Percentiles rank a stretch among this genome's conserved stretches.
Evolutionary conservation across 2,329 filamentous ascomycete genomes (phyloP).

Genomic region (Colletotrichum musae): DNA sequence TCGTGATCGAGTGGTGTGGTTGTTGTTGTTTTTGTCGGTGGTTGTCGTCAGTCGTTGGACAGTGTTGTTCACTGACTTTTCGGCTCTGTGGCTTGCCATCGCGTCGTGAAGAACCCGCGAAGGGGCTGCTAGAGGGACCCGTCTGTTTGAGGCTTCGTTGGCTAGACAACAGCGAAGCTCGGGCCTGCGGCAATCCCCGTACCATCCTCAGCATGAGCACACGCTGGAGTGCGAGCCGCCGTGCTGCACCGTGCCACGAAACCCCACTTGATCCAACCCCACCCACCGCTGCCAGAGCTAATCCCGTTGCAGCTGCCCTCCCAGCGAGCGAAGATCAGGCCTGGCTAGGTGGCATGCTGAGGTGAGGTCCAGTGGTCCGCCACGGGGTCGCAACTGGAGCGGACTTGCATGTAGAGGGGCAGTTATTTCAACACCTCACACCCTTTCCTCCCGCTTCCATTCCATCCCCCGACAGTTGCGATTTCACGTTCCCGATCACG

Average conservation of each 20-base stretch:
- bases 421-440: slow-evolving; percentile 51
- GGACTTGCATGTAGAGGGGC: slow-evolving; percentile 57
- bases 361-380: slow-evolving; percentile 27
- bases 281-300: slow-evolving; percentile 37
- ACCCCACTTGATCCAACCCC: slow-evolving; percentile 38
- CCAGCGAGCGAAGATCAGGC: slow-evolving; percentile 34
- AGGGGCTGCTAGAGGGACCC: slow-evolving; percentile 16
- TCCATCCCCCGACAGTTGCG: slow-evolving; percentile 47
- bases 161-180: slow-evolving; percentile 19
- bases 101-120: slow-evolving; percentile 19
- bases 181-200: slow-evolving; percentile 29
- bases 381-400: slow-evolving; percentile 37
- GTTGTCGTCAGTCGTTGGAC: slow-evolving; percentile 2
- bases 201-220: slow-evolving; percentile 9
- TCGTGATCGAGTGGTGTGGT: neutral
- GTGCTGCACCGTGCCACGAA: slow-evolving; percentile 31
- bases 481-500: slow-evolving; percentile 38
- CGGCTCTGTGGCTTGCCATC: neutral
- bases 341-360: slow-evolving; percentile 32
- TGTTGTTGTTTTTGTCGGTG: neutral
- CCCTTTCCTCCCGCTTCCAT: slow-evolving; percentile 50
- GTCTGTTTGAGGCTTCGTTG: slow-evolving; percentile 38
- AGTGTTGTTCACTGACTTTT: slow-evolving; percentile 7
- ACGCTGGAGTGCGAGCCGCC: too few relatives aligned
- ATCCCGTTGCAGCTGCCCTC: slow-evolving; percentile 40